Conservation (phyloP, 176 grass and related monocot species). For the Sorghum bicolor region Sorghum_bicolor_NCBIv3 NC_012872.2:63472001-63472500, state of each 20-base stretch:
- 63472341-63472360: too few relatives aligned
- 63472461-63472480: neutral
- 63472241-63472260: neutral
- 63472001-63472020: constrained; percentile 2
- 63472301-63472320: too few relatives aligned
- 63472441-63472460: neutral
- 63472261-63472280: too few relatives aligned
- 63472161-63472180: neutral
- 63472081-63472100: neutral
- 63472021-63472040: neutral
- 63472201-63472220: neutral
- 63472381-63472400: too few relatives aligned
- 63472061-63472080: constrained; percentile 5
- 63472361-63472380: too few relatives aligned
- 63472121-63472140: neutral
- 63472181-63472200: constrained; percentile 1
- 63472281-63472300: too few relatives aligned
- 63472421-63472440: neutral
- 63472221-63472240: neutral
- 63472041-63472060: neutral
- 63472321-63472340: too few relatives aligned
- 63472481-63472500: neutral
- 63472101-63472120: neutral
- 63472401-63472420: constrained; percentile 18
- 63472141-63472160: neutral